Base-by-base conservation (phyloP, 257 asterid genomes). In the Petrea volubilis region DNA sequence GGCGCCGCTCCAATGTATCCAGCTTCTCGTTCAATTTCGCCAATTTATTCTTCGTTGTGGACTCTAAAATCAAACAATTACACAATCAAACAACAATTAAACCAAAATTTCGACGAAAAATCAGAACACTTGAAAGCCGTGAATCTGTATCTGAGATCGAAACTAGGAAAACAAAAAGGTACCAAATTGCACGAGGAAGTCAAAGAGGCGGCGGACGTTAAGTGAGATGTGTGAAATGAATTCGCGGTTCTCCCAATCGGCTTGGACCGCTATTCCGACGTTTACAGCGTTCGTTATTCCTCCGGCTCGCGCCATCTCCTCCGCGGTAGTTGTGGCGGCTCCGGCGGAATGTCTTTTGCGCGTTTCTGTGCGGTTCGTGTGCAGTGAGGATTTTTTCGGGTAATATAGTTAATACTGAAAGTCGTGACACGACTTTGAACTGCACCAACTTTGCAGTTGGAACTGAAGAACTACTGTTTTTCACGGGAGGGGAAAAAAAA, bases 201-300 rank as follows among this genome's bases (percentile, higher is more conserved):
- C 98, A 71, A 92, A 92, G 59, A 89, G 96, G 55, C 96, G 95
- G 38, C 97, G 97, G 63, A 89, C 85, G 53, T 89, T 87, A 82
- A 91, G 96, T 1, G 98, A 93, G 71, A 93, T 84, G 73, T 89
- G 88, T 14, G 97, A 92, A 71, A 92, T 86, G 84, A 92, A 92
- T 64, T 92, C 96, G 24, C 97, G 91, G 65, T 89, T 91, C 68
- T 94, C 98, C 98, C 98, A 94, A 66, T 94, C 98, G 18, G 98
- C 98, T 85, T 94, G 97, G 7, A 93, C 98, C 44, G 98, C 98
- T 43, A 93, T 93, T 18, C 97, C 98, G 5, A 93, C 96, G 74
- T 87, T 93, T 38, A 93, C 97, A 1, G 97, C 98, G 31, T 86
- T 91, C 46, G 96, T 86, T 74, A 91, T 89, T 18, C 97, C 97